These are phyloP conservation scores for Backusella circina DNA, from an alignment of 192 early-diverging fungal genomes.

Conservation along the genomic window DNA sequence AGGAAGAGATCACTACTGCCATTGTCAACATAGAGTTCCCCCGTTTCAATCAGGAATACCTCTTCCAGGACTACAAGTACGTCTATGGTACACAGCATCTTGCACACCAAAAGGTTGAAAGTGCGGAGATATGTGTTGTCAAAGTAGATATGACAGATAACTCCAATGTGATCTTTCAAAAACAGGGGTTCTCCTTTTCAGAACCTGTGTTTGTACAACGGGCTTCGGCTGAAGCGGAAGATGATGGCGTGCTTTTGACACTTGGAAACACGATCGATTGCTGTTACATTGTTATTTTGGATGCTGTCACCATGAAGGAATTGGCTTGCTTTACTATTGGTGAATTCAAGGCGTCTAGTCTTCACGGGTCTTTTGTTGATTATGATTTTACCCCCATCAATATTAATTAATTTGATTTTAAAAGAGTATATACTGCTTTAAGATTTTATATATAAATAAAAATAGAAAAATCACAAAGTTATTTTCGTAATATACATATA, in stretches of 20 bases:
- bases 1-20: not conserved
- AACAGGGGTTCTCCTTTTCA: conserved; percentile 6
- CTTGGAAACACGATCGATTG: conserved; percentile 33
- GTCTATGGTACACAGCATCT: not conserved
- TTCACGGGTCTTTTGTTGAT: conserved; percentile 15
- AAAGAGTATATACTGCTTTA: too few relatives aligned
- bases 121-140: not conserved
- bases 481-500: too few relatives aligned
- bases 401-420: not conserved
- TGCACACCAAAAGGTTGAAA: not conserved
- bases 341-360: not conserved
- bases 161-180: not conserved
- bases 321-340: conserved; percentile 43
- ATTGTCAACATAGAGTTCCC: not conserved
- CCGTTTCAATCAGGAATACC: not conserved
- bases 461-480: too few relatives aligned
- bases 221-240: conserved; percentile 40
- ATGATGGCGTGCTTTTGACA: conserved; percentile 56
- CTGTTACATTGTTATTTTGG: conserved; percentile 44
- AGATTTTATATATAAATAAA: too few relatives aligned
- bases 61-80: not conserved
- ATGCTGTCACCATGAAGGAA: conserved; percentile 46
- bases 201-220: conserved; percentile 56
- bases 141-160: not conserved
- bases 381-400: conserved; percentile 3